Base-by-base conservation (phyloP, 805 yeast species). In the Barnettozyma botsteinii region DNA sequence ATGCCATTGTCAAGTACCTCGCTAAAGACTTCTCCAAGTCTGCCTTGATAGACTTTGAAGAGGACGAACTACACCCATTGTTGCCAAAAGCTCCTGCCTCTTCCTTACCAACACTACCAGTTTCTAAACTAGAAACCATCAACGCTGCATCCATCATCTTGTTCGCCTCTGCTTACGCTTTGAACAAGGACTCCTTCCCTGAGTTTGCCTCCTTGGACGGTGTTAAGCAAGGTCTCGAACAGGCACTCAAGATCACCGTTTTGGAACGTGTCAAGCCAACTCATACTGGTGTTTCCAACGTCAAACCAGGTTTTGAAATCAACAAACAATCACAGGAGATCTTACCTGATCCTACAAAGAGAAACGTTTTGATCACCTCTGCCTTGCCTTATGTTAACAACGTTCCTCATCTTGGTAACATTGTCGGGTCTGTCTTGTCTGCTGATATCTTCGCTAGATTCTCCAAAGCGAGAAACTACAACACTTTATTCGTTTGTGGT, bases 381-480 rank as follows among this genome's bases (percentile, higher is more conserved):
- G 98, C 99, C 25, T 75, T 93, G 55, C 99, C 99, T 10, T 93
- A 93, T 55, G 99, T 93, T 40, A 93, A 93, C 67, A 93, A 93
- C 59, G 98, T 93, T 38, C 99, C 99, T 33, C 99, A 93, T 66
- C 73, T 93, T 61, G 99, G 99, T 56, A 93, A 93, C 67, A 88
- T 93, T 51, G 79, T 93, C 41, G 99, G 99, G 7, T 84, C 95
- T 24, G 97, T 91, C 28, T 73, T 93, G 49, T 77, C 88, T 43
- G 98, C 98, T 25, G 99, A 93, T 67, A 85, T 91, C 47, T 93
- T 76, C 64, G 74, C 97, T 41, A 79, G 98, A 59, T 93, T 85
- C 64, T 77, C 85, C 60, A 89, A 88, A 64, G 80, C 82, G 53
- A 79, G 96, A 70, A 85, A 87, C 62, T 81, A 82, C 67, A 93